Conservation (phyloP, 768 basidiomycete genomes). For the Tricholoma matsutake region DNA sequence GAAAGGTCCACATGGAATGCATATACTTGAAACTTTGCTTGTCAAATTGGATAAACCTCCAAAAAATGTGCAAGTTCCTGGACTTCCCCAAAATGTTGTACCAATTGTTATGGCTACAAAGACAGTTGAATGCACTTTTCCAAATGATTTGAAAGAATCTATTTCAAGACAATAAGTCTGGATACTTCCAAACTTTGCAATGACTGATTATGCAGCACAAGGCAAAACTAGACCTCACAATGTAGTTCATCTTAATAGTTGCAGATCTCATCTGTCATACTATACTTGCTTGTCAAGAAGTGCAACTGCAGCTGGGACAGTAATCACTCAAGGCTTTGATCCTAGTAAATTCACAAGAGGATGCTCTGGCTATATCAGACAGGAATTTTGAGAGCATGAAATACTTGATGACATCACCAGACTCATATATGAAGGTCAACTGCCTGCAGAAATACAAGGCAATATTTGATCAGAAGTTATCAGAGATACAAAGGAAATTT, state of each 20-base stretch:
- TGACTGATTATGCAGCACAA: background rate
- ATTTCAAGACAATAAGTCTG: background rate
- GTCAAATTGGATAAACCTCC: constrained; percentile 11
- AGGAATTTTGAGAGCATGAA: background rate
- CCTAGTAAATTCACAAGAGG: background rate
- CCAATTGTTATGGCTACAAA: background rate
- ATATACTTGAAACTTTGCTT: constrained; percentile 8
- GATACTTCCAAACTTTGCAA: background rate
- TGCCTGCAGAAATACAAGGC: constrained; percentile 6
- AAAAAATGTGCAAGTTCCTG: constrained; percentile 1
- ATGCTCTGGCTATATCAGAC: background rate
- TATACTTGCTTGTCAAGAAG: constrained; percentile 2
- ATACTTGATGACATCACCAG: background rate
- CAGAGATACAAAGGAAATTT: constrained; percentile 4
- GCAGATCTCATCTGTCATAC: background rate
- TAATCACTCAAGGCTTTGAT: background rate
- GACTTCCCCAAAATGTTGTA: constrained; percentile 11
- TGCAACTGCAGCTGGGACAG: constrained; percentile 1
- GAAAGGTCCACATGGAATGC: constrained; percentile 10
- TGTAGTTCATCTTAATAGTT: background rate
- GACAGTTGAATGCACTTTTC: background rate
- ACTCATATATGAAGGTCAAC: background rate
- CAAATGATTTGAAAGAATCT: background rate
- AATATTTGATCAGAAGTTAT: constrained; percentile 14
- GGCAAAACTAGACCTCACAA: constrained; percentile 1